Evolutionary conservation across 1,284 basidiomycete genomes (phyloP), one percentile per base, ranked within the genome.

Genomic region (Fistulina hepatica): DNA sequence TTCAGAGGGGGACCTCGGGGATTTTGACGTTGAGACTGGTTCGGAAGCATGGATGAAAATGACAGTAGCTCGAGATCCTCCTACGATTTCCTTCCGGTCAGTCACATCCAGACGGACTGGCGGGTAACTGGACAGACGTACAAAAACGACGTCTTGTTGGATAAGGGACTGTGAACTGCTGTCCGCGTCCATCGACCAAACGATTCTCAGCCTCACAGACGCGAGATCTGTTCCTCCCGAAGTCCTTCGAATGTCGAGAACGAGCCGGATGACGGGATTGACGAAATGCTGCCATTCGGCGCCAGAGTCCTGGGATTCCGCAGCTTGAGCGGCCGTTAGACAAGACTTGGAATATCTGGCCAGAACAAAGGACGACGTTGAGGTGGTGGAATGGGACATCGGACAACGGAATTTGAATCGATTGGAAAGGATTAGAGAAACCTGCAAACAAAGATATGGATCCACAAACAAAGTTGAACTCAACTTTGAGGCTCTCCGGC

Each of bases 211-310:
- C 32, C 73, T 63, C 42, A 79, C 70, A 31, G 76, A 79, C 44
- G 74, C 68, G 2, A 79, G 60, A 30, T 65, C 63, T 12, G 63
- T 66, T 6, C 52, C 57, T 4, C 57, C 53, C 7, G 65, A 55
- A 51, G 68, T 76, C 47, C 63, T 72, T 21, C 27, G 27, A 30
- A 66, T 61, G 50, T 84, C 79, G n/a, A 84, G 59, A 23, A 69
- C 56, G 21, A 83, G 65, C 25, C 60, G 68, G 42, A 85, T 69
- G 33, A 65, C 54, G 1, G 81, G 81, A 46, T 82, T 81, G 21
- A 68, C 68, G 49, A 77, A 84, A 51, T 85, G 82, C 48, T 83
- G 78, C 81, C 81, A 85, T 52, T 81, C 78, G 10, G 62, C 49
- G 33, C 58, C 55, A 6, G 27, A 30, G 7, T 30, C 27, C n/a